These are phyloP conservation scores for Apiotrichum mycotoxinovorans DNA, from an alignment of 1,284 basidiomycete genomes.

Conservation along the genomic window DNA sequence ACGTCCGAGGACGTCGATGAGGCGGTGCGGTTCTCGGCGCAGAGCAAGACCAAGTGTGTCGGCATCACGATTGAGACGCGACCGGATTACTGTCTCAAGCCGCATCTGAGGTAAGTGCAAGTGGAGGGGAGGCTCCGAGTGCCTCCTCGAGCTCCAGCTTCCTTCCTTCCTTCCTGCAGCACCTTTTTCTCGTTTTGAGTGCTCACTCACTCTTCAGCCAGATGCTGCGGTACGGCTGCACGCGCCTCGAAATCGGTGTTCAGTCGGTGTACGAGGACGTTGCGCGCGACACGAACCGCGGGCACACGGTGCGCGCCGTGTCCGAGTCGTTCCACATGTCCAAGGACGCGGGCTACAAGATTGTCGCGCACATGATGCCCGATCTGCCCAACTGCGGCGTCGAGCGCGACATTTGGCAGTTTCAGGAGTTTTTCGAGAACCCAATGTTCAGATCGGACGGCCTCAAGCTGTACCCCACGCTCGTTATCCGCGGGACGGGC, in stretches of 20 bases:
- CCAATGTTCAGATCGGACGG: slow-evolving; percentile 96
- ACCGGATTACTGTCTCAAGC: slow-evolving; percentile 96
- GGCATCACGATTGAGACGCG: slow-evolving; percentile 99
- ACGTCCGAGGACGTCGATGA: slow-evolving; percentile 93
- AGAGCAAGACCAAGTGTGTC: slow-evolving; percentile 96
- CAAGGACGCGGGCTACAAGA: slow-evolving; percentile 99
- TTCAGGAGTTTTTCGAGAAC: slow-evolving; percentile 93
- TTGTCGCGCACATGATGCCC: slow-evolving; percentile 98
- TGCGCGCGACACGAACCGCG: slow-evolving; percentile 94
- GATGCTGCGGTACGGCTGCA: slow-evolving; percentile 99
- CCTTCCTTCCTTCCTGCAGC: too few relatives aligned
- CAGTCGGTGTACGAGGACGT: slow-evolving; percentile 99
- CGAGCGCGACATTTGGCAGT: slow-evolving; percentile 96
- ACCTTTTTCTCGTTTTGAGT: too few relatives aligned
- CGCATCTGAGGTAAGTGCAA: slow-evolving; percentile 61
- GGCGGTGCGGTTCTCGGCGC: slow-evolving; percentile 95
- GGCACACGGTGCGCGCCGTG: slow-evolving; percentile 96
- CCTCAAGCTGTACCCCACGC: slow-evolving; percentile 95
- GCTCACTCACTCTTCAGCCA: slow-evolving; percentile 57
- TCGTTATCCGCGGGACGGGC: slow-evolving; percentile 97
- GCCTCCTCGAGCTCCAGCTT: too few relatives aligned
- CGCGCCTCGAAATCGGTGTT: slow-evolving; percentile 95
- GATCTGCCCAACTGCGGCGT: slow-evolving; percentile 96
- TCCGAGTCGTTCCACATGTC: slow-evolving; percentile 97
- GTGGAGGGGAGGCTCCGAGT: too few relatives aligned